phyloP scores from a whole-genome alignment of 495 filamentous ascomycete species.

The Amphirosellinia nigrospora region DNA sequence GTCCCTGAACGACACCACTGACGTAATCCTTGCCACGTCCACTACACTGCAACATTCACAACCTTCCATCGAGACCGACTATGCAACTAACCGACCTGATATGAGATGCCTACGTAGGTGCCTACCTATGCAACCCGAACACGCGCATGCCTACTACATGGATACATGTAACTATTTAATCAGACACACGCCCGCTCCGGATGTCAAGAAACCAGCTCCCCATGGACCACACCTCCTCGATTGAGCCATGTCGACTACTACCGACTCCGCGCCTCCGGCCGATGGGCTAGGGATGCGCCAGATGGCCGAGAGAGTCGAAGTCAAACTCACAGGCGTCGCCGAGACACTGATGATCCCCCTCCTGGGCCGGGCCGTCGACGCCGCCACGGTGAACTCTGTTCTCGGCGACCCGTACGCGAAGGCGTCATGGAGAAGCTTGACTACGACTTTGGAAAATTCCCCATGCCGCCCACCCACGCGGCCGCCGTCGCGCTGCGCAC shows the following conservation, averaged over 20 bases:
- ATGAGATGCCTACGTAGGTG: not conserved
- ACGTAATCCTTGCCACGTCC: not conserved
- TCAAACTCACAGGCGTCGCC: conserved; percentile 18
- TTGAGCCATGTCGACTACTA: conserved; percentile 2
- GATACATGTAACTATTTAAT: not conserved
- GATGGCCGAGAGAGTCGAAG: conserved; percentile 9
- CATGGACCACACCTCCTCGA: not conserved
- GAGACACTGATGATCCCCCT: conserved; percentile 28
- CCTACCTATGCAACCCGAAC: not conserved
- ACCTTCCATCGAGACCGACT: not conserved
- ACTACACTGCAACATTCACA: not conserved
- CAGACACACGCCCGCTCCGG: not conserved
- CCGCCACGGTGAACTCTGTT: conserved; percentile 6
- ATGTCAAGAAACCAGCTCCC: conserved; percentile 8
- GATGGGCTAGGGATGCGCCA: not conserved
- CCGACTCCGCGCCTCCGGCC: not conserved
- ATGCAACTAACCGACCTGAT: not conserved
- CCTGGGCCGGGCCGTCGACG: conserved; percentile 17
- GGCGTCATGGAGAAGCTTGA: conserved; percentile 26
- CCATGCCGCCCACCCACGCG: conserved; percentile 17
- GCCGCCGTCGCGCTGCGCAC: conserved; percentile 20
- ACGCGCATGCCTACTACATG: not conserved
- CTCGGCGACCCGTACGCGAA: conserved; percentile 21
- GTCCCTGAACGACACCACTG: not conserved
- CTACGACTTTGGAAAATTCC: conserved; percentile 24